A percentile compares a stretch with the other conserved stretches of the same genome.
These are phyloP conservation scores for Plantago major DNA, from an alignment of 257 asterid species.

Conservation along the genomic window DNA sequence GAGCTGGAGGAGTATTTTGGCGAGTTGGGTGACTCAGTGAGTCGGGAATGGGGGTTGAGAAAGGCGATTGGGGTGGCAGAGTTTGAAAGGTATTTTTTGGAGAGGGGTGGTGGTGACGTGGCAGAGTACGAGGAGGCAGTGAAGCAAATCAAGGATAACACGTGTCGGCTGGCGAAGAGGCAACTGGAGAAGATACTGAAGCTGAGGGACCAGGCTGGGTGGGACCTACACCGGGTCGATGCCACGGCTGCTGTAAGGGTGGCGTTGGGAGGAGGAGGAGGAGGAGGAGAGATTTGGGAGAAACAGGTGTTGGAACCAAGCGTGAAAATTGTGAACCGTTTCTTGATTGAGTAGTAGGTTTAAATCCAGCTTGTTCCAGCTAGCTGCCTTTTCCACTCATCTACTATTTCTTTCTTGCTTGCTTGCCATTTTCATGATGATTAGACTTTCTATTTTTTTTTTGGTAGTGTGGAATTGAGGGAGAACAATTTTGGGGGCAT, in stretches of 20 bases:
- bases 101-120: constrained; percentile 17
- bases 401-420: no score
- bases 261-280: constrained; percentile 29
- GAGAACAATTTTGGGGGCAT: no score
- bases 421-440: no score
- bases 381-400: no score
- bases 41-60: constrained; percentile 42
- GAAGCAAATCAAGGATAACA: constrained; percentile 66
- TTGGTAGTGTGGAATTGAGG: no score
- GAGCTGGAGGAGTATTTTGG: constrained; percentile 47
- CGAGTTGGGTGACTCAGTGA: constrained; percentile 20
- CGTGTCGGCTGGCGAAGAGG: constrained; percentile 59
- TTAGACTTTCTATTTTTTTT: no score
- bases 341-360: constrained; percentile 62
- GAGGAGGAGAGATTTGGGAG: constrained; percentile 58
- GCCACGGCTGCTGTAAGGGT: constrained; percentile 65
- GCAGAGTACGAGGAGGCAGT: constrained; percentile 54
- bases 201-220: constrained; percentile 64
- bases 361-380: no score
- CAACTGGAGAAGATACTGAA: constrained; percentile 67
- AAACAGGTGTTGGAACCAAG: constrained; percentile 66
- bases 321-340: constrained; percentile 75
- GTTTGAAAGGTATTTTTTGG: constrained; percentile 42
- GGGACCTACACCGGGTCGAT: constrained; percentile 72
- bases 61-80: constrained; percentile 91